phyloP scores from a whole-genome alignment of 2,329 filamentous ascomycete genomes.

The Fusarium musae region DNA sequence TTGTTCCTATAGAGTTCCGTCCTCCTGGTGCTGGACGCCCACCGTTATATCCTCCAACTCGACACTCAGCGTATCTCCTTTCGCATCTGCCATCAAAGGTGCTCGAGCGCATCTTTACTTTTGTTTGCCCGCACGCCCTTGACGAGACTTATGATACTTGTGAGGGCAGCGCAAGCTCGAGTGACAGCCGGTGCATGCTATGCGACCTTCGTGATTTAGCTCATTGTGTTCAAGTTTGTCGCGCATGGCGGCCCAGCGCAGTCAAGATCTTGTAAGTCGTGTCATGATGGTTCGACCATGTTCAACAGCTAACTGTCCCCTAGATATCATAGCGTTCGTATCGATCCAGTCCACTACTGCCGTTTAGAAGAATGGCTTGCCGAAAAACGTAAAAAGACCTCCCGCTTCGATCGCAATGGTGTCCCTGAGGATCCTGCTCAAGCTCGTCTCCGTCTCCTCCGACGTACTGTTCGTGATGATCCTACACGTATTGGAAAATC shows the following conservation, averaged over 20 bases:
- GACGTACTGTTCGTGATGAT: conserved; percentile 83
- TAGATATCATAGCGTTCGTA: conserved; percentile 89
- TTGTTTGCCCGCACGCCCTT: conserved; percentile 83
- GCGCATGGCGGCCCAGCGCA: conserved; percentile 72
- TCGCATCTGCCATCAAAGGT: conserved; percentile 73
- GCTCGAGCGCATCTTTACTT: conserved; percentile 80
- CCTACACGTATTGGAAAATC: conserved; percentile 72
- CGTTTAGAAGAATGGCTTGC: conserved; percentile 83
- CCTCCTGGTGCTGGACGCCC: conserved; percentile 40
- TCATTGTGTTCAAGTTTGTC: conserved; percentile 79
- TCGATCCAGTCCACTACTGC: conserved; percentile 96
- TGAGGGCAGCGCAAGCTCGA: conserved; percentile 74
- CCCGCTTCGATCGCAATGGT: conserved; percentile 79
- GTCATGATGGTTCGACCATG: background rate
- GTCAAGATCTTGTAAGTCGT: conserved; percentile 69
- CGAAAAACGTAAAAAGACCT: conserved; percentile 79
- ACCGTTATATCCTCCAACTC: conserved; percentile 52
- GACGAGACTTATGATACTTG: conserved; percentile 85
- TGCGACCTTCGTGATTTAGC: conserved; percentile 92
- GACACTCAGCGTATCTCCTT: conserved; percentile 56
- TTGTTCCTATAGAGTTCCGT: conserved; percentile 47
- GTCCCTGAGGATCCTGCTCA: conserved; percentile 84
- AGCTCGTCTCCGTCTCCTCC: conserved; percentile 80
- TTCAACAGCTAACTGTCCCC: conserved; percentile 20
- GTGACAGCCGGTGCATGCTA: conserved; percentile 87